Conservation (phyloP, 169 alveolate genomes). For the Plasmodium fragile region DNA sequence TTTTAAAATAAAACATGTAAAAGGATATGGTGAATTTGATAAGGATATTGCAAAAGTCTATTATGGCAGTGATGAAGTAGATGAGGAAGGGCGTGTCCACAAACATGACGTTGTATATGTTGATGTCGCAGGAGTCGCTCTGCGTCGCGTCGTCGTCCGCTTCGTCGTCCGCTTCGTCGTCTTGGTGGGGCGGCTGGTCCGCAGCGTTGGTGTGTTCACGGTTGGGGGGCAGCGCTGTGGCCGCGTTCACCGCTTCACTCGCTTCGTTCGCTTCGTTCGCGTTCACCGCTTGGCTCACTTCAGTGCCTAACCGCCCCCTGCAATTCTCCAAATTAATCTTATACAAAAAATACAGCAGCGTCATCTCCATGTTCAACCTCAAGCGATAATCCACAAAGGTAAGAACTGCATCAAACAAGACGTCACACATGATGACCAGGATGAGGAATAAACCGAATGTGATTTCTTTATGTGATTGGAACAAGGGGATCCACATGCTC, state of each 20-base stretch:
- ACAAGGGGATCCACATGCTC: background rate
- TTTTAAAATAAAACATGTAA: constrained; percentile 36
- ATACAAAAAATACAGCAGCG: constrained; percentile 35
- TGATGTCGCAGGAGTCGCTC: constrained; percentile 11
- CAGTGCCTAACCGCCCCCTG: background rate
- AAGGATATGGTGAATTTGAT: constrained; percentile 26
- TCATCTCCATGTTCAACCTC: constrained; percentile 26
- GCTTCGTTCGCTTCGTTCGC: no score
- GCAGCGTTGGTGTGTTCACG: background rate
- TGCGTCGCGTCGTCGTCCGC: background rate
- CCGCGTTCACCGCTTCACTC: no score
- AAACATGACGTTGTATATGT: constrained; percentile 68
- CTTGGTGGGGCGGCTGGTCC: background rate
- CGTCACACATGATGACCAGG: background rate
- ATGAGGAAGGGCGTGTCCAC: constrained; percentile 45
- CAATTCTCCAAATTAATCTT: constrained; percentile 11
- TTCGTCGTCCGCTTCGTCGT: background rate
- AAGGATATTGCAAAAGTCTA: constrained; percentile 5
- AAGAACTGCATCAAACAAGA: constrained; percentile 19
- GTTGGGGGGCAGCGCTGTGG: no score
- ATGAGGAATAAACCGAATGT: constrained; percentile 3
- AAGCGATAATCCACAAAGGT: background rate
- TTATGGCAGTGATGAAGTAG: constrained; percentile 14
- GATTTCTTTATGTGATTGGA: background rate
- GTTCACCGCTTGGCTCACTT: no score